These are phyloP conservation scores for Mucor racemosus DNA, from an alignment of 371 early-diverging fungal genomes.

Conservation along the genomic window DNA sequence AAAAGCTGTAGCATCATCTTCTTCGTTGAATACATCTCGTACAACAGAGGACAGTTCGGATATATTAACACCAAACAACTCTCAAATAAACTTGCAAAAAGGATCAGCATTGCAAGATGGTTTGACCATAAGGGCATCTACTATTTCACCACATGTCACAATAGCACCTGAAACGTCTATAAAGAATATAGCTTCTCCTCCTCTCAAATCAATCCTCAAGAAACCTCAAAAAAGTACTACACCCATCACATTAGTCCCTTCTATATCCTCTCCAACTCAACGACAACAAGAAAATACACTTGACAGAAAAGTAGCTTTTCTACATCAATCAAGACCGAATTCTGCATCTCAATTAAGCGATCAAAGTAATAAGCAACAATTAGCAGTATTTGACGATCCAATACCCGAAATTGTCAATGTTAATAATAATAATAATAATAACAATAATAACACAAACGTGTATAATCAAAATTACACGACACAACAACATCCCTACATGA, in stretches of 20 bases:
- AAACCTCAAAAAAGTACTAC: background rate
- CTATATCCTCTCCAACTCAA: background rate
- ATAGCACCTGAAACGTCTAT: background rate
- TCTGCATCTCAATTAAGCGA: background rate
- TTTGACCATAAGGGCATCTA: background rate
- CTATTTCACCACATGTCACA: background rate
- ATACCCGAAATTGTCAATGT: background rate
- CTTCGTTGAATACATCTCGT: background rate
- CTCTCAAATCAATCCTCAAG: constrained; percentile 2
- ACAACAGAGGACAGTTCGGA: constrained; percentile 3
- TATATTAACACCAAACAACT: background rate
- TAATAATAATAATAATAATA: background rate
- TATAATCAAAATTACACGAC: background rate
- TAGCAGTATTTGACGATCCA: background rate
- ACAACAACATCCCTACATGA: background rate
- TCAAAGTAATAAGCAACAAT: background rate
- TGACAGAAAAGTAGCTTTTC: background rate
- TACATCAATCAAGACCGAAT: background rate
- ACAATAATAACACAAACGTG: background rate
- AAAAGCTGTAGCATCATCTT: background rate
- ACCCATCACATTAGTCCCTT: background rate
- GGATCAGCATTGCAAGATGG: background rate
- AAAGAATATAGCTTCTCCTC: background rate
- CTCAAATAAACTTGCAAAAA: background rate
- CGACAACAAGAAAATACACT: constrained; percentile 2